phyloP scores from a whole-genome alignment of 2,329 filamentous ascomycete genomes.

The Blastomyces emzantsi region DNA sequence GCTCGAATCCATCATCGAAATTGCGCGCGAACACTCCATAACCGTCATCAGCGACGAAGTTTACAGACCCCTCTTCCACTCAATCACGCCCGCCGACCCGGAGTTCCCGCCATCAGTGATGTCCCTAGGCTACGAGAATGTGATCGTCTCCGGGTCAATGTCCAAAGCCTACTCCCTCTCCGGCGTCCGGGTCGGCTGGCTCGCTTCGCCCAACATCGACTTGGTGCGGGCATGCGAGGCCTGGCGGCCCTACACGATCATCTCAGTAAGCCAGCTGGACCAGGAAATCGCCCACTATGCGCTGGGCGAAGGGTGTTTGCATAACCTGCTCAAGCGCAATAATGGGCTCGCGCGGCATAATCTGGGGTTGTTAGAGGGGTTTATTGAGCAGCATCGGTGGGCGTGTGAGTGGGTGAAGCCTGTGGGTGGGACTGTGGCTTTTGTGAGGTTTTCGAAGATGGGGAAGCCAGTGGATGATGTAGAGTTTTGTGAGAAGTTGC shows the following conservation, averaged over 20 bases:
- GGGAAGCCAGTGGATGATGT: constrained; percentile 60
- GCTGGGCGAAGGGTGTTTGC: constrained; percentile 53
- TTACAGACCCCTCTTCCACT: constrained; percentile 74
- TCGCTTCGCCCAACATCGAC: constrained; percentile 55
- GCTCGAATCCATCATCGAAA: constrained; percentile 52
- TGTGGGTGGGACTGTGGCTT: constrained; percentile 68
- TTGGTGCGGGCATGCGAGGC: constrained; percentile 56
- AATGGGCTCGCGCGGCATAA: constrained; percentile 60
- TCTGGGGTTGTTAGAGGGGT: constrained; percentile 55
- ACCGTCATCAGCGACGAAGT: constrained; percentile 70
- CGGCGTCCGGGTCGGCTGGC: constrained; percentile 75
- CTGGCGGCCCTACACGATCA: constrained; percentile 74
- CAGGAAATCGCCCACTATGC: constrained; percentile 71
- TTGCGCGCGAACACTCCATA: constrained; percentile 56
- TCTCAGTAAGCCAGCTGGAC: constrained; percentile 74
- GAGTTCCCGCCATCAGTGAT: constrained; percentile 59
- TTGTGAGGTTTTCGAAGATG: constrained; percentile 58
- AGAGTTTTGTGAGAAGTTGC: constrained; percentile 59
- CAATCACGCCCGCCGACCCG: constrained; percentile 45
- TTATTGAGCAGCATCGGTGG: constrained; percentile 55
- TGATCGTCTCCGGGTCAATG: constrained; percentile 68
- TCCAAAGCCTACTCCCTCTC: constrained; percentile 80
- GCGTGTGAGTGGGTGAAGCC: constrained; percentile 64
- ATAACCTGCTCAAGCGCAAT: constrained; percentile 54
- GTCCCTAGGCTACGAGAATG: constrained; percentile 61